Evolutionary conservation across 1,284 basidiomycete genomes (phyloP), one percentile per base, ranked within the genome.

Genomic region (Ceratobasidium papillatum): DNA sequence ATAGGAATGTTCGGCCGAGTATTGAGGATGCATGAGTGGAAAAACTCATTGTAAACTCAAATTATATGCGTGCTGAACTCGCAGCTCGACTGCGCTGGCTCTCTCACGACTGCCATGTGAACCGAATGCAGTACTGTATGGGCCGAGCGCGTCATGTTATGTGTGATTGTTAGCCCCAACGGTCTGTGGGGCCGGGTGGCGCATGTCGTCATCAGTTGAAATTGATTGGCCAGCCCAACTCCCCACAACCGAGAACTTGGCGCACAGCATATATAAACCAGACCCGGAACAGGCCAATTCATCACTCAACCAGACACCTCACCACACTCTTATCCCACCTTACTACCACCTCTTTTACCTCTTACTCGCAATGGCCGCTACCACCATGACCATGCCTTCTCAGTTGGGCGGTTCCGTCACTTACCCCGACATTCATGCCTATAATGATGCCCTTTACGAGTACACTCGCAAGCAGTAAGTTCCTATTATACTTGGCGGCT

Each of bases 401-500:
- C 65, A 68, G 9, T 56, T 68, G 27, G 30, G 38, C 30, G 49
- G 51, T 17, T 56, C 12, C 30, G 65, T 68, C 30, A n/a, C 22
- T 25, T 68, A 68, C 45, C 51, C 65, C 17, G 34, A 32, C 17
- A 49, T 68, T 32, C 45, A 56, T 34, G 65, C 65, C 19, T 68
- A 68, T n/a, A 68, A 68, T 27, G n/a, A 12, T 32, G 65, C 65
- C 14, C 34, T 68, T 32, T 68, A 68, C 65, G 32, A 68, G 36
- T 68, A 68, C 36, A 68, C 65, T 49, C 65, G 12, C 32, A 68
- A 41, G 22, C 65, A 68, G 65, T 68, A 22, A 22, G 65, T 68
- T 27, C n/a, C 2, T 12, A 14, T 27, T n/a, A 5, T 38, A 34
- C 51, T 43, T 34, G 2, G 3, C 30, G n/a, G 4, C 51, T 38